Evolutionary conservation across 305 asterid genomes (phyloP).

Genomic region (Fraxinus platypoda): DNA sequence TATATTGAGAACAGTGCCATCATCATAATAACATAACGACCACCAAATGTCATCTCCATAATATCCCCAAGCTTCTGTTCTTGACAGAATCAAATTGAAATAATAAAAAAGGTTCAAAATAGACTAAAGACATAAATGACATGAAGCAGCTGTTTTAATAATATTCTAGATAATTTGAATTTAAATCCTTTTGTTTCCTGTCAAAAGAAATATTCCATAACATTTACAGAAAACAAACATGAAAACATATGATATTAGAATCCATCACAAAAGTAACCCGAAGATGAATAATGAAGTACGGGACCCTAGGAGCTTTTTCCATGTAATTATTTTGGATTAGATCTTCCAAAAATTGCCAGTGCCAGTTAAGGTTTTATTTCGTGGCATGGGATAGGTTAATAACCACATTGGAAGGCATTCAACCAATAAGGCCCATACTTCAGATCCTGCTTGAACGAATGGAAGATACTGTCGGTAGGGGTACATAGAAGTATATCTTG

Average conservation of each 20-base stretch:
- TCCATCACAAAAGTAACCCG: neutral
- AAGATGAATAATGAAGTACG: neutral
- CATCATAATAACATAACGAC: constrained; percentile 51
- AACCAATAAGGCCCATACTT: neutral
- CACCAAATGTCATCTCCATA: constrained; percentile 57
- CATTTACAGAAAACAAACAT: neutral
- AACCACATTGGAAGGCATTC: neutral
- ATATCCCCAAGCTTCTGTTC: constrained; percentile 57
- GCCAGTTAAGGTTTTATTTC: neutral
- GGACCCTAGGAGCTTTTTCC: neutral
- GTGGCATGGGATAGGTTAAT: neutral
- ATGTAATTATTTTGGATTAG: neutral
- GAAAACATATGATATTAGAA: neutral
- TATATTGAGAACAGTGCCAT: constrained; percentile 53
- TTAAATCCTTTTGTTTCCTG: neutral
- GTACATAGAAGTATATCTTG: neutral
- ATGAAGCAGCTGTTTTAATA: neutral
- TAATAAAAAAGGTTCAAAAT: constrained; percentile 10
- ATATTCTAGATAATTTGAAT: neutral
- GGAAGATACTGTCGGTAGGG: neutral
- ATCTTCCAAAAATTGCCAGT: neutral
- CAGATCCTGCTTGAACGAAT: neutral
- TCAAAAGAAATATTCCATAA: neutral
- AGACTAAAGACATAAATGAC: neutral
- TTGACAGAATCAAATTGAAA: constrained; percentile 21